Base-by-base conservation (phyloP, 257 asterid genomes). In the Rhazya stricta region DNA sequence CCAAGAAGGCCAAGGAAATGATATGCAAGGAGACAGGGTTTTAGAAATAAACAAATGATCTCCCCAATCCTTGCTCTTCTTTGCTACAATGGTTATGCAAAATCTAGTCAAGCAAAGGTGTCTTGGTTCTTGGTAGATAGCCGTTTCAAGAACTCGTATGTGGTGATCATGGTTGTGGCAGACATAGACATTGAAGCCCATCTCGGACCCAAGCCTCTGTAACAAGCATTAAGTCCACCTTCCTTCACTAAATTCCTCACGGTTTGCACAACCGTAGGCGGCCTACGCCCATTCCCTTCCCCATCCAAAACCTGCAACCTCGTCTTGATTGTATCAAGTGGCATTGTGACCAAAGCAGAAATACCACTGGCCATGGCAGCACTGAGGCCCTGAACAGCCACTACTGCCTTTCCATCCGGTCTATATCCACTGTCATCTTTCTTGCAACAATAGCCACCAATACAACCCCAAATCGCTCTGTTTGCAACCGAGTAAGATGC, bases 141-240 rank as follows among this genome's bases (percentile, higher is more conserved):
- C 78, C 96, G 74, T 83, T 95, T 95, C 74, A 95, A 90, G 60
- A 95, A 95, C 96, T 95, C 99, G 23, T 95, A 95, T 12, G 97
- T 95, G 13, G 98, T 95, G 85, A 95, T 90, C 99, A 95, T 95
- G 37, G 97, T 92, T 15, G 90, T 89, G 0, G 99, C 99, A 46
- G 99, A 92, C 97, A 92, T 60, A 0, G 99, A 88, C 99, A 95
- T 92, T 11, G 97, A 95, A 67, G 92, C 96, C 98, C 97, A 95
- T 79, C 99, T 95, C 3, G 98, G 99, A 37, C 91, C 96, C 56
- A 95, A 84, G 50, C 99, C 99, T 83, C 97, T 83, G 74, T 95
- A 95, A 80, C 98, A 95, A 76, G 99, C 99, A 65, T 93, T 69
- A 60, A 91, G 83, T 71, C 99, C 99, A 18, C 98, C 96, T 86